These are phyloP conservation scores for Hymenoscyphus scutula DNA, from an alignment of 2,329 filamentous ascomycete species.

Conservation along the genomic window DNA sequence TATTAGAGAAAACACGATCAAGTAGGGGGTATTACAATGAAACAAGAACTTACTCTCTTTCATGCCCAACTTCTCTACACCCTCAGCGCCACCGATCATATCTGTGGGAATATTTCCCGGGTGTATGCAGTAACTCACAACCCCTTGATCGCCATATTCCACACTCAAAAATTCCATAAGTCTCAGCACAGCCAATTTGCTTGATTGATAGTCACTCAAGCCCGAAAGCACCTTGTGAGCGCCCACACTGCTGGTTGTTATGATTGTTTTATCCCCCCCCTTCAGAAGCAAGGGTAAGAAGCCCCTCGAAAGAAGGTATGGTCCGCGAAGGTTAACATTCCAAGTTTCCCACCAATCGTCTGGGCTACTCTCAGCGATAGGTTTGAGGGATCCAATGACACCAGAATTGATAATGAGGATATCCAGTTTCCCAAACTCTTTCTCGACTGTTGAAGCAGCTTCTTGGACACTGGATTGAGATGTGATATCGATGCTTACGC, in stretches of 20 bases:
- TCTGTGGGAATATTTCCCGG: conserved; percentile 35
- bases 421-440: conserved; percentile 40
- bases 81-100: conserved; percentile 20
- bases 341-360: conserved; percentile 42
- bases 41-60: conserved; percentile 17
- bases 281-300: conserved; percentile 40
- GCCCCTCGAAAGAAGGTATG: conserved; percentile 44
- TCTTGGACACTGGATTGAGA: conserved; percentile 36
- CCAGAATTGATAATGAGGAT: conserved; percentile 46
- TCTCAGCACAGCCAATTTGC: conserved; percentile 48
- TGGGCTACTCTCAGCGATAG: conserved; percentile 30
- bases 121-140: conserved; percentile 41
- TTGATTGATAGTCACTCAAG: conserved; percentile 45
- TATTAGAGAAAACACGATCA: neutral
- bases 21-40: neutral
- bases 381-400: conserved; percentile 32
- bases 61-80: conserved; percentile 14
- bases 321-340: conserved; percentile 49
- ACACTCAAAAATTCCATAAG: conserved; percentile 47
- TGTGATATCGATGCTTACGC: conserved; percentile 42
- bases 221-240: conserved; percentile 39
- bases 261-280: conserved; percentile 41
- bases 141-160: conserved; percentile 45
- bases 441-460: conserved; percentile 30
- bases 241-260: conserved; percentile 48